Percentiles rank a stretch among this genome's conserved stretches.
phyloP scores from a whole-genome alignment of 768 basidiomycete species.

The Chiua virens region DNA sequence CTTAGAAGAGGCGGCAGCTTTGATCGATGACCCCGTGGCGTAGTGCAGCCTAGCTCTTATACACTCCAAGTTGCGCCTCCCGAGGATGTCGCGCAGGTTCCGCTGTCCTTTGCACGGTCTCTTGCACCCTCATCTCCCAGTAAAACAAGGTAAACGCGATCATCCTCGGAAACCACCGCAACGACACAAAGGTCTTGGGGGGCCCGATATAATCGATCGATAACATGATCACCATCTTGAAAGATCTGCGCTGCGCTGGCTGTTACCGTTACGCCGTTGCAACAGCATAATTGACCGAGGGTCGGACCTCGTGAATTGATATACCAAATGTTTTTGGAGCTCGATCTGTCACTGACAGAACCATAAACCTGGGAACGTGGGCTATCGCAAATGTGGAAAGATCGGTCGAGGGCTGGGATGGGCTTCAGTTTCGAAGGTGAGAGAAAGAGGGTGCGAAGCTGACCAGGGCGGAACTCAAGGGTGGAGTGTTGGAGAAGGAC shows the following conservation, averaged over 20 bases:
- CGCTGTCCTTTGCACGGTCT: too few relatives aligned
- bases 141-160: constrained; percentile 8
- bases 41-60: constrained; percentile 32
- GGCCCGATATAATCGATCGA: constrained; percentile 49
- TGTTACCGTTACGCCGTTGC: too few relatives aligned
- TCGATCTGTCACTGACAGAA: constrained; percentile 17
- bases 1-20: constrained; percentile 1
- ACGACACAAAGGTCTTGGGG: constrained; percentile 8
- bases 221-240: constrained; percentile 34
- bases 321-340: constrained; percentile 49
- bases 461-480: not conserved
- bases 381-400: constrained; percentile 36
- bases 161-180: constrained; percentile 20
- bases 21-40: constrained; percentile 25
- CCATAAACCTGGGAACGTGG: constrained; percentile 17
- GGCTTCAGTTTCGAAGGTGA: constrained; percentile 7
- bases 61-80: constrained; percentile 28
- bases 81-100: too few relatives aligned
- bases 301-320: constrained; percentile 56
- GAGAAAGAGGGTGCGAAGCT: constrained; percentile 14
- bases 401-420: constrained; percentile 39
- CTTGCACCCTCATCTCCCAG: too few relatives aligned
- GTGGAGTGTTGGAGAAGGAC: not conserved
- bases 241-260: constrained; percentile 24
- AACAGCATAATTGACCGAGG: constrained; percentile 24